phyloP scores from a whole-genome alignment of 2,329 filamentous ascomycete genomes.

The Colletotrichum sp. region DNA sequence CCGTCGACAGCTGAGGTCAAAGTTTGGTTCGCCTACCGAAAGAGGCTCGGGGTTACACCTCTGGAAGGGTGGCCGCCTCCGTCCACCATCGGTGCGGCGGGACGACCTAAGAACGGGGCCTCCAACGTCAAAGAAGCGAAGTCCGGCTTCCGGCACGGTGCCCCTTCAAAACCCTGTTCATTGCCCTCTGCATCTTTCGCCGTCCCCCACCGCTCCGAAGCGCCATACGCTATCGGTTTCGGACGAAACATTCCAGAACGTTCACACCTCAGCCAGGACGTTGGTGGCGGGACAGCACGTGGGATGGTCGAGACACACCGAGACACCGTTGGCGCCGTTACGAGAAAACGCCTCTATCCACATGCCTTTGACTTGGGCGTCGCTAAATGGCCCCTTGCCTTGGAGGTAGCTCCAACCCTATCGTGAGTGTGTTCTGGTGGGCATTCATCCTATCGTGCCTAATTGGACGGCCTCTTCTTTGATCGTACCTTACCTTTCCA shows the following conservation, averaged over 20 bases:
- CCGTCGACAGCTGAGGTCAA: background rate
- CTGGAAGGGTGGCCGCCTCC: background rate
- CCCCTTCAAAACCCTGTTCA: background rate
- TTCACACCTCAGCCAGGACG: background rate
- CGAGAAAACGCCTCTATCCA: background rate
- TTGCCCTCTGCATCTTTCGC: background rate
- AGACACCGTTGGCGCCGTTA: background rate
- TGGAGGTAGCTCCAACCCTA: background rate
- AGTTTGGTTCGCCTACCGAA: background rate
- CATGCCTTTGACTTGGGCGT: background rate
- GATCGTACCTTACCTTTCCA: background rate
- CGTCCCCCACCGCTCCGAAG: background rate
- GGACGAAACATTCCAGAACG: background rate
- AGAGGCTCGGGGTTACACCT: background rate
- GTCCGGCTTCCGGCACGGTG: background rate
- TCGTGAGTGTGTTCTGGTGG: background rate
- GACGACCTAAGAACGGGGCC: background rate
- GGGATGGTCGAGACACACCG: background rate
- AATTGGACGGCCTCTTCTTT: background rate
- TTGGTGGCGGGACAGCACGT: conserved; percentile 2
- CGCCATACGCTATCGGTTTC: background rate
- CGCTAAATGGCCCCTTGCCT: background rate
- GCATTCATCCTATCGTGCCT: background rate
- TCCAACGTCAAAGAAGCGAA: background rate
- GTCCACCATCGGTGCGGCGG: background rate